Evolutionary conservation across 495 filamentous ascomycete species (phyloP).

Genomic region (Penicillium paradoxum): DNA sequence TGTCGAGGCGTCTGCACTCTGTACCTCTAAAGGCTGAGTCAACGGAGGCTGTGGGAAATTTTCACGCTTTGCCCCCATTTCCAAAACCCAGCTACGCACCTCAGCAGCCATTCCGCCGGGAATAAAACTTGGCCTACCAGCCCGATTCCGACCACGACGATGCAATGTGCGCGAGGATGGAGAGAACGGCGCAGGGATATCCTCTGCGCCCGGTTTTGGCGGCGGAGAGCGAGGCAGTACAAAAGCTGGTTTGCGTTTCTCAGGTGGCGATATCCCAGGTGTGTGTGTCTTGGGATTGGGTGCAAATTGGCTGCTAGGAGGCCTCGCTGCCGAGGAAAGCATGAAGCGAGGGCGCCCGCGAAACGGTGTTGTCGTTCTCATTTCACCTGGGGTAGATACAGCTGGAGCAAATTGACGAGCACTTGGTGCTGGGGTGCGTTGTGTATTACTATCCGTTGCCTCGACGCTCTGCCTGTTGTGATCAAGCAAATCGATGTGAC

Average conservation of each 20-base stretch:
- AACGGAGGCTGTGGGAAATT: constrained; percentile 3
- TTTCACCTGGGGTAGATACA: constrained; percentile 15
- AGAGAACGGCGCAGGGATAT: constrained; percentile 39
- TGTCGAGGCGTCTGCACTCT: not conserved
- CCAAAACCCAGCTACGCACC: constrained; percentile 42
- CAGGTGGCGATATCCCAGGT: constrained; percentile 12
- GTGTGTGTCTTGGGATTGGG: constrained; percentile 9
- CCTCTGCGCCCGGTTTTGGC: constrained; percentile 18
- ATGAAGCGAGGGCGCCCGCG: constrained; percentile 28
- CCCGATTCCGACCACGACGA: constrained; percentile 28
- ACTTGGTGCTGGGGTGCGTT: constrained; percentile 8
- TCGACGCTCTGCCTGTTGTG: not conserved
- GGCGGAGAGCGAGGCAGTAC: constrained; percentile 40
- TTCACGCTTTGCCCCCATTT: constrained; percentile 35
- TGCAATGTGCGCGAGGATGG: constrained; percentile 33
- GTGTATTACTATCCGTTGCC: not conserved
- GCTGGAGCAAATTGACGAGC: constrained; percentile 2
- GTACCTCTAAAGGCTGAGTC: not conserved
- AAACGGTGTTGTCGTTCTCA: constrained; percentile 22
- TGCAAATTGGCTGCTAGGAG: constrained; percentile 17
- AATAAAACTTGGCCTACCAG: constrained; percentile 21
- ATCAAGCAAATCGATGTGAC: constrained; percentile 1
- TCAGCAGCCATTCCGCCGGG: constrained; percentile 42
- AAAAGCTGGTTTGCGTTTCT: constrained; percentile 33
- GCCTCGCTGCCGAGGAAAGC: constrained; percentile 20